Conservation (phyloP, 305 asterid species). For the Fraxinus floribunda region DNA sequence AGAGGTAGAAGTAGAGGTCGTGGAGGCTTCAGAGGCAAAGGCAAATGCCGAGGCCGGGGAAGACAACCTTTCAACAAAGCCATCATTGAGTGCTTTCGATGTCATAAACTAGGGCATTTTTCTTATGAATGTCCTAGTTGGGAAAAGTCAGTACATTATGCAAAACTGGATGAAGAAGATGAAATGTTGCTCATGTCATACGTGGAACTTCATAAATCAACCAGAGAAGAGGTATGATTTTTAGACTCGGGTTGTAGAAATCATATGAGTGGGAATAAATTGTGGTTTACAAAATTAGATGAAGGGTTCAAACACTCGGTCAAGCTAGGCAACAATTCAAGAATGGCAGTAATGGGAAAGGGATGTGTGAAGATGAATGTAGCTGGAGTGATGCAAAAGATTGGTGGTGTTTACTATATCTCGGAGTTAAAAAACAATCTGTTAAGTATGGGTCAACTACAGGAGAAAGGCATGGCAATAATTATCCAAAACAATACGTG, state of each 20-base stretch:
- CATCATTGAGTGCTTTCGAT: neutral
- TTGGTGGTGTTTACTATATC: neutral
- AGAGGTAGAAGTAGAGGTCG: neutral
- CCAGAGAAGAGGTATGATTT: neutral
- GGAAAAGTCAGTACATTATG: neutral
- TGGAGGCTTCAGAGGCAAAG: no score
- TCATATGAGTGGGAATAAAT: neutral
- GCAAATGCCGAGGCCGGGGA: neutral
- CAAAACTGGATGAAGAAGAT: neutral
- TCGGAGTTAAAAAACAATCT: neutral
- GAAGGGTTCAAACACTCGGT: neutral
- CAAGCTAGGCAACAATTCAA: no score
- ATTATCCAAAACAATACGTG: neutral
- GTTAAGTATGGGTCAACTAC: neutral
- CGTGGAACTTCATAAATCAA: neutral
- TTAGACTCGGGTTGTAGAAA: neutral
- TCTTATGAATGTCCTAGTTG: neutral
- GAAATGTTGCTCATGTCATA: neutral
- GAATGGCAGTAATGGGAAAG: neutral
- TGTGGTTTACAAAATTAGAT: neutral
- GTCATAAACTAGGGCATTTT: neutral
- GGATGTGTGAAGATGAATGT: neutral
- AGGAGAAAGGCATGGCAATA: neutral
- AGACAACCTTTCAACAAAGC: neutral
- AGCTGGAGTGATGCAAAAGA: neutral